These are phyloP conservation scores for Iberis amara DNA, from an alignment of 441 rosid genomes.

Conservation along the genomic window DNA sequence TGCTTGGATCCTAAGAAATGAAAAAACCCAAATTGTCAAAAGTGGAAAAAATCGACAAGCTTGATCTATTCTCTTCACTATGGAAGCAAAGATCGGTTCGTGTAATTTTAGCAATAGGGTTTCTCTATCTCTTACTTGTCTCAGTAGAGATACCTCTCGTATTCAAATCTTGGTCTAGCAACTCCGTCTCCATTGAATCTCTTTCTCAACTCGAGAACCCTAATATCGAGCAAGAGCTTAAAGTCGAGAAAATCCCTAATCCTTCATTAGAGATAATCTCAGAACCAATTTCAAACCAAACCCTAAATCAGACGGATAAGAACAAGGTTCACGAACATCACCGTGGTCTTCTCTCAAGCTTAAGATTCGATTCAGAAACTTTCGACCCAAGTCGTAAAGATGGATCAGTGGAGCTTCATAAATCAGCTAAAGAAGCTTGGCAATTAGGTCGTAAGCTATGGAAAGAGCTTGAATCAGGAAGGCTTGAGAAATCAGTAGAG, in stretches of 20 bases:
- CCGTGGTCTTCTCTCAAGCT: conserved; percentile 44
- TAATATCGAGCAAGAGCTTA: conserved; percentile 43
- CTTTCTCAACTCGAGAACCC: conserved; percentile 38
- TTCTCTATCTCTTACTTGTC: conserved; percentile 28
- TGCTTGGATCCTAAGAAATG: conserved; percentile 34
- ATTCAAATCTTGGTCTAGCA: conserved; percentile 31
- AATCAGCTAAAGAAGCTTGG: conserved; percentile 69
- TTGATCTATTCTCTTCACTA: conserved; percentile 33
- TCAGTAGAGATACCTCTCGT: conserved; percentile 34
- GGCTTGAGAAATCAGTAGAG: conserved; percentile 27
- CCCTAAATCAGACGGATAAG: conserved; percentile 29
- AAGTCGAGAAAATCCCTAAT: conserved; percentile 41
- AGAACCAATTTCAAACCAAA: conserved; percentile 33
- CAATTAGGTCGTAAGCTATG: conserved; percentile 55
- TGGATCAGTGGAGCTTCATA: conserved; percentile 73
- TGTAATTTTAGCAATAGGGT: conserved; percentile 25
- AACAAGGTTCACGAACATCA: conserved; percentile 15
- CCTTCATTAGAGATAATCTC: conserved; percentile 48
- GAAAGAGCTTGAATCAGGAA: conserved; percentile 56
- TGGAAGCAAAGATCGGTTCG: conserved; percentile 38
- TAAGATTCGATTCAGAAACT: conserved; percentile 46
- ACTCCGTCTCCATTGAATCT: conserved; percentile 40
- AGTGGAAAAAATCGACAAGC: conserved; percentile 31
- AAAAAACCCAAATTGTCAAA: conserved; percentile 34
- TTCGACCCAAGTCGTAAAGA: conserved; percentile 53